Base-by-base conservation (phyloP, 179 eudicot genomes). In the Amaranthus tricolor region DNA sequence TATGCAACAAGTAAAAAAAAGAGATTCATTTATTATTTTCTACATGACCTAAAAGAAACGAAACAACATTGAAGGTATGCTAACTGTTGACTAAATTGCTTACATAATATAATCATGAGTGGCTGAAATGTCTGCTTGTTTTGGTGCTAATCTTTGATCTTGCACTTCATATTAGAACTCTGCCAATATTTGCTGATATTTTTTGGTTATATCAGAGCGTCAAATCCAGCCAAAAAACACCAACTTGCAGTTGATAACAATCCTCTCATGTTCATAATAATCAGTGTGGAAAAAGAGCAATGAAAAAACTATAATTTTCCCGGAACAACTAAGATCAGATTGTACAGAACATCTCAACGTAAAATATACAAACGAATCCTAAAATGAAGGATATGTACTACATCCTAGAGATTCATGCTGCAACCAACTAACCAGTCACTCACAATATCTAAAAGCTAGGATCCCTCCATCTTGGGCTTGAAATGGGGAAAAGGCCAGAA, bases 401-500 rank as follows among this genome's bases (percentile, higher is more conserved):
- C 72, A 47, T 56, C 73, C 69, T 20, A 66, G 71, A 52, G 68
- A 52, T 24, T 59, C 75, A 65, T 58, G 63, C 72, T 24, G 66
- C 66, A 60, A 31, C 52, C 78, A 20, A 44, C 70, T 61, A 47
- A 45, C 49, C 58, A 17, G 62, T 21, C 51, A 49, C 63, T 51
- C 21, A 48, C 62, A 45, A 24, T 24, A 49, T 40, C 60, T 63
- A 62, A 50, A 9, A 62, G 59, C 80, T 79, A 90, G 77, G 85
- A 74, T 81, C 90, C 85, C 96, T 89, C 96, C 97, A 89, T 74
- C 92, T 85, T 62, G 98, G 98, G 76, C 98, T 94, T 70, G 83
- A 72, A 2, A 90, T 6, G 3, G 92, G 85, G 78, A 92, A 92
- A 73, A 94, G 92, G 5, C 91, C 90, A 1, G 92, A 84, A 78